A percentile compares a stretch with the other conserved stretches of the same genome.
Conservation (phyloP, 257 asterid genomes). For the Fraxinus anomala region DNA sequence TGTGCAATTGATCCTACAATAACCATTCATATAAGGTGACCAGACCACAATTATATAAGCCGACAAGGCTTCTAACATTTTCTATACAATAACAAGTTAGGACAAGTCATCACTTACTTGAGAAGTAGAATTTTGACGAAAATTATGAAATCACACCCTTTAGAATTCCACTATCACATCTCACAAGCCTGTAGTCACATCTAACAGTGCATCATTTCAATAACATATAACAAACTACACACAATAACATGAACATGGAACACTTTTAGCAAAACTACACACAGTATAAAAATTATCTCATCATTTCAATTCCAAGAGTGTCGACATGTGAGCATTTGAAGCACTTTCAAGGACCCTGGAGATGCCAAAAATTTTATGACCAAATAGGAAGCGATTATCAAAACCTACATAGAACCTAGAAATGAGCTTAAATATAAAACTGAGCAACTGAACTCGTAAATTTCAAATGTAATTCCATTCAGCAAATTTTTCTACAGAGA, state of each 20-base stretch:
- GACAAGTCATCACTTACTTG: too few species aligned
- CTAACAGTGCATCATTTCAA: too few species aligned
- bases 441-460: not conserved
- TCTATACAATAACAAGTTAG: too few species aligned
- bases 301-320: not conserved
- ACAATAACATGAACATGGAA: not conserved
- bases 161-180: too few species aligned
- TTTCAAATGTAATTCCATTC: not conserved
- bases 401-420: not conserved
- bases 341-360: not conserved
- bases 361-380: not conserved
- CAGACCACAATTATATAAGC: too few species aligned
- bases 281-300: not conserved
- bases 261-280: conserved; percentile 6
- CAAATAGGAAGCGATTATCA: not conserved
- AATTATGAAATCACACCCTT: too few species aligned
- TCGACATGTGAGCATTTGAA: not conserved
- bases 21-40: too few species aligned
- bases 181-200: too few species aligned
- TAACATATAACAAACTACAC: not conserved
- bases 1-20: too few species aligned
- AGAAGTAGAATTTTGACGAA: too few species aligned
- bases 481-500: not conserved
- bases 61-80: too few species aligned
- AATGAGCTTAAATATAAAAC: not conserved